Percentiles rank a stretch among this genome's conserved stretches.
Evolutionary conservation across 306 rosid species (phyloP).

Genomic region (Cucurbita argyrosperma): DNA sequence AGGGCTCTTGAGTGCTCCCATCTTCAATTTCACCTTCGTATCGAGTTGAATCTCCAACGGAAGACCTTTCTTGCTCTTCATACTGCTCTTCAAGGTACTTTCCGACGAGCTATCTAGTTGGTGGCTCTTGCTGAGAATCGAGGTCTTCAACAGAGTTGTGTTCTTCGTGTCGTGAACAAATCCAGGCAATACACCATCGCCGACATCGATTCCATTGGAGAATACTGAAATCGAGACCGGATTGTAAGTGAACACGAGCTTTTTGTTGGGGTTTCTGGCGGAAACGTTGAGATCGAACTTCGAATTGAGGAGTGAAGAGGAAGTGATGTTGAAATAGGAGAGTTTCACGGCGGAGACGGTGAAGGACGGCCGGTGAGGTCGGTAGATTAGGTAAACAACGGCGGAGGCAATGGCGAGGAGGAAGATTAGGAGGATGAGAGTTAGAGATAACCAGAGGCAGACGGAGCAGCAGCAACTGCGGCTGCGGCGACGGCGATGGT

Average conservation of each 20-base stretch:
- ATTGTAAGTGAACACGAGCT: conserved; percentile 26
- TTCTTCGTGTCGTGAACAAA: conserved; percentile 53
- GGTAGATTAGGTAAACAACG: conserved; percentile 48
- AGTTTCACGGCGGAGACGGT: conserved; percentile 21
- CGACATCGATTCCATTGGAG: conserved; percentile 26
- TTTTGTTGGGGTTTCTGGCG: conserved; percentile 39
- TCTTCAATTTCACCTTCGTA: conserved; percentile 56
- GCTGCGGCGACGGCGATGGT: conserved; percentile 10
- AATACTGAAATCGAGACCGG: conserved; percentile 14
- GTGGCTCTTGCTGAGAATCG: conserved; percentile 17
- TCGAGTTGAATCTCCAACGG: conserved; percentile 43
- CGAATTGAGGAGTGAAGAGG: conserved; percentile 24
- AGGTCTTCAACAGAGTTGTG: conserved; percentile 43
- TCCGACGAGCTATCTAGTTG: conserved; percentile 19
- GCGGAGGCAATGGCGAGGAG: conserved; percentile 32
- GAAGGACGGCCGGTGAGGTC: conserved; percentile 32
- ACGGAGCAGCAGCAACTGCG: conserved; percentile 49
- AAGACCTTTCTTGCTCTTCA: conserved; percentile 58
- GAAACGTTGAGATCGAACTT: conserved; percentile 27
- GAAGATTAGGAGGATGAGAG: conserved; percentile 35
- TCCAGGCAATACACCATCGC: conserved; percentile 23
- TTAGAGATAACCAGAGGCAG: conserved; percentile 36
- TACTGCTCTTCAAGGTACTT: conserved; percentile 16
- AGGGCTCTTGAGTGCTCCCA: conserved; percentile 50
- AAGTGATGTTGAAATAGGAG: conserved; percentile 19